Evolutionary conservation across 2,329 filamentous ascomycete genomes (phyloP), one percentile per base, ranked within the genome.

Genomic region (Phialocephala subalpina): DNA sequence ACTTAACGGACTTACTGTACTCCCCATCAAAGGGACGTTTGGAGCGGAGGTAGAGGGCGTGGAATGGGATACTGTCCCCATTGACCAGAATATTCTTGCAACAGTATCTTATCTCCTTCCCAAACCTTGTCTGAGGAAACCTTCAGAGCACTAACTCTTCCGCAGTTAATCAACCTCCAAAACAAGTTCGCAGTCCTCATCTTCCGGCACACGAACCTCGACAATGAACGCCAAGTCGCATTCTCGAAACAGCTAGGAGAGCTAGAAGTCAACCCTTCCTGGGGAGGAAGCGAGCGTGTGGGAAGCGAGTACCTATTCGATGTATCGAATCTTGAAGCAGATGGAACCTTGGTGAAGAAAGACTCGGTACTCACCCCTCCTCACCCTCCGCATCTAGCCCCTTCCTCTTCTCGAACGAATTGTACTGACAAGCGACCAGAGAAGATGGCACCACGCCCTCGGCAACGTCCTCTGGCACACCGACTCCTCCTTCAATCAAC

Each of bases 211-310:
- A 84, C 85, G 1, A 76, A 77, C 16, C 77, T 88, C 9, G 78
- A 80, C 59, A 84, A 88, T 70, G 79, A 78, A 11, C 65, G 76
- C 1, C 86, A 88, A 68, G 79, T 87, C 45, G 74, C 75, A 4
- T 85, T 87, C 72, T 80, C 82, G 18, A 69, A 71, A 2, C 77
- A 77, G 1, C 81, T 88, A 64, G 86, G 85, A 22, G 82, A 85
- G 35, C 81, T 87, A 4, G 74, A 55, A n/a, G 25, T 33, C 49
- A 55, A 55, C 22, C 22, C 22, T 12, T 55, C 16, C 2, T 55
- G 25, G 25, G 25, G 29, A 29, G 49, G 49, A 2, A 29, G 49
- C 12, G 49, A 55, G 49, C 49, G 49, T 16, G 49, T 29, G 5
- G 49, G 25, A 20, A n/a, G 16, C 11, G 25, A 29, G n/a, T 55